These are phyloP conservation scores for Neurospora discreta DNA, from an alignment of 495 filamentous ascomycete genomes.

Conservation along the genomic window DNA sequence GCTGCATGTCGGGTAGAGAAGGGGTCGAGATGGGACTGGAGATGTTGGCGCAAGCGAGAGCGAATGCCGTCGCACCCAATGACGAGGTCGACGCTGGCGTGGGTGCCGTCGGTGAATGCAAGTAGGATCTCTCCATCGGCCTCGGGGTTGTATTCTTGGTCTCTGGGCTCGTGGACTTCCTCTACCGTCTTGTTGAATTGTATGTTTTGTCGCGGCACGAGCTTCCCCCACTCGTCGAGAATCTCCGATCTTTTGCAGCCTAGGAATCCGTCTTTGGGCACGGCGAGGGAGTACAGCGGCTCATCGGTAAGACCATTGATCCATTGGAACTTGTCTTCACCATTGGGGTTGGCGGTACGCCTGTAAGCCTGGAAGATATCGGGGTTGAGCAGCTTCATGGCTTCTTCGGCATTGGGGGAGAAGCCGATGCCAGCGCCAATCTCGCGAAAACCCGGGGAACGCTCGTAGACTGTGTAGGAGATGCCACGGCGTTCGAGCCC, in stretches of 20 bases:
- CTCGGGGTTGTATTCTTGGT: not conserved
- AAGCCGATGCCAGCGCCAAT: slow-evolving; percentile 51
- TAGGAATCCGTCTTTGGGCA: slow-evolving; percentile 32
- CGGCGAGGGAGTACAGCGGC: slow-evolving; percentile 21
- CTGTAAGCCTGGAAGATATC: slow-evolving; percentile 22
- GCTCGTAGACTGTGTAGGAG: slow-evolving; percentile 45
- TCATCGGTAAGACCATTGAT: slow-evolving; percentile 25
- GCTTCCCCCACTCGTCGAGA: slow-evolving; percentile 29
- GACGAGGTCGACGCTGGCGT: slow-evolving; percentile 25
- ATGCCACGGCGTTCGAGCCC: slow-evolving; percentile 42
- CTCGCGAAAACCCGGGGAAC: slow-evolving; percentile 38
- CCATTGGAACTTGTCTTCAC: slow-evolving; percentile 35
- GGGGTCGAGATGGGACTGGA: slow-evolving; percentile 14
- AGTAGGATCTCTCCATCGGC: slow-evolving; percentile 12
- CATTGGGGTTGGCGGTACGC: slow-evolving; percentile 25
- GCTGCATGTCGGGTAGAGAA: slow-evolving; percentile 3
- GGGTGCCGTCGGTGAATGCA: slow-evolving; percentile 24
- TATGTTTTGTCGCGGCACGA: slow-evolving; percentile 14
- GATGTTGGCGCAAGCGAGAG: slow-evolving; percentile 26
- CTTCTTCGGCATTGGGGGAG: slow-evolving; percentile 45
- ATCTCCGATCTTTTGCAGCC: slow-evolving; percentile 30
- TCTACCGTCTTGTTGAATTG: slow-evolving; percentile 24
- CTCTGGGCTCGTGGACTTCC: not conserved
- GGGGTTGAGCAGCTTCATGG: slow-evolving; percentile 40
- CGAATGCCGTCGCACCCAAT: slow-evolving; percentile 37